Evolutionary conservation across 805 yeast species (phyloP).

Genomic region (Myxozyma monticola): DNA sequence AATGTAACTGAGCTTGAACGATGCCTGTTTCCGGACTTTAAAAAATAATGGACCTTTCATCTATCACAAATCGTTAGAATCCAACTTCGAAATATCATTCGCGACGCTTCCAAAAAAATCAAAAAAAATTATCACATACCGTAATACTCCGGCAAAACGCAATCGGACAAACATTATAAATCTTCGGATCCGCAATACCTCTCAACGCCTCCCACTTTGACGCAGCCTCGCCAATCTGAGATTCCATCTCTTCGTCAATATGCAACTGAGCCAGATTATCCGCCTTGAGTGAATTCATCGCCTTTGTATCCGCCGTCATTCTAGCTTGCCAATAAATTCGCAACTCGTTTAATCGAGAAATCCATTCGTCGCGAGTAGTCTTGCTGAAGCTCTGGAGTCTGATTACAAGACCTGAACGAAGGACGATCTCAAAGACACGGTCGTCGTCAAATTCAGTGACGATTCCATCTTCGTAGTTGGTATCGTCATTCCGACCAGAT

Average conservation of each 20-base stretch:
- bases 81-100: too few relatives aligned
- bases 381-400: constrained; percentile 58
- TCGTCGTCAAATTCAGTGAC: constrained; percentile 37
- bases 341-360: constrained; percentile 48
- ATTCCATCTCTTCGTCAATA: constrained; percentile 58
- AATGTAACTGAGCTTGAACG: constrained; percentile 61
- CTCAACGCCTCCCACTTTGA: constrained; percentile 57
- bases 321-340: constrained; percentile 61
- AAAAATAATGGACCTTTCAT: constrained; percentile 66
- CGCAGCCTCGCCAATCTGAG: constrained; percentile 48
- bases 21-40: constrained; percentile 67
- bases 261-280: constrained; percentile 50
- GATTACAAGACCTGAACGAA: constrained; percentile 49
- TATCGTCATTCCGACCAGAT: constrained; percentile 18
- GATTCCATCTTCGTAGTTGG: constrained; percentile 23
- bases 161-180: constrained; percentile 57
- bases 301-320: constrained; percentile 44
- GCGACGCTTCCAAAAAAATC: background rate
- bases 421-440: constrained; percentile 54
- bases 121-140: constrained; percentile 23
- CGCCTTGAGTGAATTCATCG: constrained; percentile 43
- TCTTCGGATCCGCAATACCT: constrained; percentile 53
- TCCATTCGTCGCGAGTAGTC: constrained; percentile 63
- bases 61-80: constrained; percentile 4
- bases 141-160: constrained; percentile 62